Conservation (phyloP, 768 basidiomycete species). For the Agaricus subrufescens region DNA sequence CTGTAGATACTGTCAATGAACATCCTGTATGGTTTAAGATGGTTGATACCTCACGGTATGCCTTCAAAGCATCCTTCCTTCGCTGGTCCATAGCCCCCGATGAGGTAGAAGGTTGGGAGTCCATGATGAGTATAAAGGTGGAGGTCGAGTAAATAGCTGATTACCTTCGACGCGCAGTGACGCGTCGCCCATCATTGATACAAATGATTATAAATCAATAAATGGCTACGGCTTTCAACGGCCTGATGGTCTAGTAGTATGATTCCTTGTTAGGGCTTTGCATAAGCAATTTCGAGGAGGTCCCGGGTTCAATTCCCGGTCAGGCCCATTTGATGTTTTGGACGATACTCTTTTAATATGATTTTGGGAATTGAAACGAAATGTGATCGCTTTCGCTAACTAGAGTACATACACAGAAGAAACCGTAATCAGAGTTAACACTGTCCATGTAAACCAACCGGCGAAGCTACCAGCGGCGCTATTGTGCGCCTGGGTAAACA, state of each 20-base stretch:
- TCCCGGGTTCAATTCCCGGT: constrained; percentile 88
- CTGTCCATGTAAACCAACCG: not conserved
- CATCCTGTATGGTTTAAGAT: not conserved
- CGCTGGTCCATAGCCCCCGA: constrained; percentile 64
- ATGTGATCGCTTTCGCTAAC: not conserved
- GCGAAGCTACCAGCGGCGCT: not conserved
- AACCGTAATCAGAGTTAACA: not conserved
- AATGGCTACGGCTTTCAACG: constrained; percentile 12
- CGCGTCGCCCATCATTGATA: constrained; percentile 20
- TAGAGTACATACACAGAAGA: not conserved
- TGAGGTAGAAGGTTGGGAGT: constrained; percentile 48
- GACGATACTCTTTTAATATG: not conserved
- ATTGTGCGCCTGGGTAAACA: not conserved
- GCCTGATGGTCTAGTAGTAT: constrained; percentile 56
- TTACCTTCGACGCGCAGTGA: constrained; percentile 33
- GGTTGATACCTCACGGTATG: constrained; percentile 62
- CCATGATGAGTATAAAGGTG: constrained; percentile 26
- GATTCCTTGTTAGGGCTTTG: constrained; percentile 54
- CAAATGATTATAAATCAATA: not conserved
- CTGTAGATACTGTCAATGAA: constrained; percentile 32
- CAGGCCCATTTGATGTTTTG: constrained; percentile 42
- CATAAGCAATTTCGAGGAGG: constrained; percentile 54
- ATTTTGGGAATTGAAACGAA: no score
- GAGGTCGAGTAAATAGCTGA: constrained; percentile 6
- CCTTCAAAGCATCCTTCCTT: constrained; percentile 67